Evolutionary conservation across 2,329 filamentous ascomycete genomes (phyloP).

Genomic region (Trichophyton rubrum): DNA sequence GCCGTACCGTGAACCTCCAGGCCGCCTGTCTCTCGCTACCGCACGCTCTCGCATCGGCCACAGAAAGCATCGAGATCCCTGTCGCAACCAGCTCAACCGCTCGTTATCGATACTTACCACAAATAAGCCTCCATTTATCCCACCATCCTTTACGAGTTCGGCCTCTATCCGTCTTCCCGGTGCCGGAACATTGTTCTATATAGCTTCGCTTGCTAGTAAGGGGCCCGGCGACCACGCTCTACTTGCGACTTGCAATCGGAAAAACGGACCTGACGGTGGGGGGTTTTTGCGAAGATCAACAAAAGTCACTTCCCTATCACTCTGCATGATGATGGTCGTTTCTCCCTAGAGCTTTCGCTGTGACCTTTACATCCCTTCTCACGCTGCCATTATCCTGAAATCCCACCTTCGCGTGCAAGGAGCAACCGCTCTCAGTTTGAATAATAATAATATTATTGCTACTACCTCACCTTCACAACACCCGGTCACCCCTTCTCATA

Average conservation of each 20-base stretch:
- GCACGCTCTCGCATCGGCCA: background rate
- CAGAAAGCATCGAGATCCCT: conserved; percentile 1
- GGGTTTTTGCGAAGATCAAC: background rate
- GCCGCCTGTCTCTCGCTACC: background rate
- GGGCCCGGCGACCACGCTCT: background rate
- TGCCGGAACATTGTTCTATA: background rate
- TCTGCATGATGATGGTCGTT: background rate
- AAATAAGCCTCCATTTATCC: background rate
- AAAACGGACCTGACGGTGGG: background rate
- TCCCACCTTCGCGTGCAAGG: background rate
- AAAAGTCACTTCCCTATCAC: background rate
- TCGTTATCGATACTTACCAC: conserved; percentile 7
- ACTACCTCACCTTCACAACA: background rate
- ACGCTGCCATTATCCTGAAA: background rate
- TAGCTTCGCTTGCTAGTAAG: background rate
- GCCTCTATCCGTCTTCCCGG: background rate
- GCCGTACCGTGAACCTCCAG: background rate
- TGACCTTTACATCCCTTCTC: background rate
- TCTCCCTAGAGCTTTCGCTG: background rate
- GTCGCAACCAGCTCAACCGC: conserved; percentile 4
- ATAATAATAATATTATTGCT: background rate
- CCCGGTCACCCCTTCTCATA: background rate
- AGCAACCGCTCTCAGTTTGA: background rate
- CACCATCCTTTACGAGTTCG: background rate
- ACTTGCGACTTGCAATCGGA: background rate